These are phyloP conservation scores for Furcasterigmium sp. DNA, from an alignment of 2,329 filamentous ascomycete genomes.

Conservation along the genomic window DNA sequence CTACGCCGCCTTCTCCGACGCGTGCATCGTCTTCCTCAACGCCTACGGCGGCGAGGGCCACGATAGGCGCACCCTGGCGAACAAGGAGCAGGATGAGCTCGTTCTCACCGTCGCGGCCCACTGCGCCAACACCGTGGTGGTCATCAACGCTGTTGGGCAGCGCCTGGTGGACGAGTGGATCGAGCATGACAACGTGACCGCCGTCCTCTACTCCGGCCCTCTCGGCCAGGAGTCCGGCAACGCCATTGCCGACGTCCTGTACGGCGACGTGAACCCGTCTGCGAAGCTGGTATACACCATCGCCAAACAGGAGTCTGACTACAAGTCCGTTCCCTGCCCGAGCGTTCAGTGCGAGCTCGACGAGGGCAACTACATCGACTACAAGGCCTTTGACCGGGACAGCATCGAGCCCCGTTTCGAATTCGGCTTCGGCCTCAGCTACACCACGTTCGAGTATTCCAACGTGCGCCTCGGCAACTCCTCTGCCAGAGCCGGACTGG, in stretches of 20 bases:
- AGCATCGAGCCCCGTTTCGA: constrained; percentile 62
- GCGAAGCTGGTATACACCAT: too few relatives aligned
- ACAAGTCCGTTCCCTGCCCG: too few relatives aligned
- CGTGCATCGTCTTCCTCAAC: constrained; percentile 92
- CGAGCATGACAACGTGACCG: constrained; percentile 72
- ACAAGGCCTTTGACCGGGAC: constrained; percentile 64
- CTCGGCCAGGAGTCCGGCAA: constrained; percentile 83
- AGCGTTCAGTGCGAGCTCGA: too few relatives aligned
- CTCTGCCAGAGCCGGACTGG: constrained; percentile 36
- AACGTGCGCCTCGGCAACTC: constrained; percentile 53
- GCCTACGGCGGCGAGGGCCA: constrained; percentile 82
- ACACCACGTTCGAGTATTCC: constrained; percentile 75
- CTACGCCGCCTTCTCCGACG: too few relatives aligned
- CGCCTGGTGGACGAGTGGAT: constrained; percentile 65
- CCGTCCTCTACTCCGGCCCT: constrained; percentile 75
- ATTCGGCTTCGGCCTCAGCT: constrained; percentile 76
- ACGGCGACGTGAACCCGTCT: constrained; percentile 76
- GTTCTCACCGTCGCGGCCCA: constrained; percentile 73
- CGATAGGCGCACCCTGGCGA: constrained; percentile 88
- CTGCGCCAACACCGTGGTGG: constrained; percentile 86
- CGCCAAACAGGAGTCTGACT: constrained; percentile 64
- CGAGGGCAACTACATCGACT: constrained; percentile 80
- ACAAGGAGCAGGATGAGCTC: constrained; percentile 65
- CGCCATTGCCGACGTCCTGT: constrained; percentile 75
- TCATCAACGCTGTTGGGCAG: constrained; percentile 81